These are phyloP conservation scores for Pseudonitzschia delicatissima DNA, from an alignment of 108 stramenopile genomes.

Conservation along the genomic window DNA sequence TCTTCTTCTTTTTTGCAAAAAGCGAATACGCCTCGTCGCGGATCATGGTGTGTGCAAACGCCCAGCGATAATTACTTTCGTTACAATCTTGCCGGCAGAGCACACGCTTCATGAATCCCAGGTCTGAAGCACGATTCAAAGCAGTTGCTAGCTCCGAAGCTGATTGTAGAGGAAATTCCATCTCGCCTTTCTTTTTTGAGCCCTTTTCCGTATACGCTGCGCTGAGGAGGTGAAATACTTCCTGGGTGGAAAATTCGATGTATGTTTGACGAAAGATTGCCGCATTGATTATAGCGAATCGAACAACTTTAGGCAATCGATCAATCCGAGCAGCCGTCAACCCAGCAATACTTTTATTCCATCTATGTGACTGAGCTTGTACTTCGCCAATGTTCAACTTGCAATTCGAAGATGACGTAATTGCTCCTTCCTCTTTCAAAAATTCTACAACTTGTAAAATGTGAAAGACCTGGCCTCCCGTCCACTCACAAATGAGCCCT, in stretches of 20 bases:
- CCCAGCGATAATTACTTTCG: neutral
- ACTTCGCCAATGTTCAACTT: neutral
- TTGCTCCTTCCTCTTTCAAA: neutral
- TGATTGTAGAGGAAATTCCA: neutral
- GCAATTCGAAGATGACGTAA: neutral
- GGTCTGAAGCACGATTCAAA: neutral
- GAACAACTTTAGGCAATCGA: constrained; percentile 16
- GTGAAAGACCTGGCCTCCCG: neutral
- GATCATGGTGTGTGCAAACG: constrained; percentile 16
- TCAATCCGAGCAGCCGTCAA: constrained; percentile 2
- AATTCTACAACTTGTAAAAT: neutral
- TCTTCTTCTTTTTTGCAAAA: neutral
- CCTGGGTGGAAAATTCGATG: neutral
- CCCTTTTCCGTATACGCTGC: neutral
- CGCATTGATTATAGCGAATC: neutral
- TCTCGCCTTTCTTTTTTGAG: neutral
- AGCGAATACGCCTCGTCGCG: constrained; percentile 8
- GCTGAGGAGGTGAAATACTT: neutral
- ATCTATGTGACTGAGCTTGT: neutral
- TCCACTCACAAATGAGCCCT: neutral
- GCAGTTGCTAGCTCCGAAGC: neutral
- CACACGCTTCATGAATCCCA: neutral
- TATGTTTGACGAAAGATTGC: neutral
- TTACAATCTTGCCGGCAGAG: neutral
- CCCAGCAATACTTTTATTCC: neutral